phyloP scores from a whole-genome alignment of 805 yeast genomes.

The Lachancea quebecensis region DNA sequence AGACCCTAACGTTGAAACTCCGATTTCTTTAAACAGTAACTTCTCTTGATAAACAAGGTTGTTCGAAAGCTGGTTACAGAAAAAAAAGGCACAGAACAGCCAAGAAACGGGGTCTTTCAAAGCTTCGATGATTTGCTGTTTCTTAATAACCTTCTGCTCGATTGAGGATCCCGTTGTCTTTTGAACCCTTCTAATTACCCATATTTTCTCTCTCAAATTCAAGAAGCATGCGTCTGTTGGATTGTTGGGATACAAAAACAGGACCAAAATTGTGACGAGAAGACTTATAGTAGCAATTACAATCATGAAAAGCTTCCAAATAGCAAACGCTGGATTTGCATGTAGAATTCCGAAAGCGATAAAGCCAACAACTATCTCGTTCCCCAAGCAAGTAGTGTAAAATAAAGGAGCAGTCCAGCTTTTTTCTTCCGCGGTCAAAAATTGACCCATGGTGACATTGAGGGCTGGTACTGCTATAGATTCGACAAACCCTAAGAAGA shows the following conservation, averaged over 20 bases:
- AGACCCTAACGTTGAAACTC: conserved; percentile 39
- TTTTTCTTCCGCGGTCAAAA: conserved; percentile 41
- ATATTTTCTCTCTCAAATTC: conserved; percentile 42
- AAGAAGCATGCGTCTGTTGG: conserved; percentile 48
- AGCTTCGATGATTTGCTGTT: conserved; percentile 42
- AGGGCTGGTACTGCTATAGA: conserved; percentile 39
- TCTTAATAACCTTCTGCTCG: conserved; percentile 43
- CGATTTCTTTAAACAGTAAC: conserved; percentile 40
- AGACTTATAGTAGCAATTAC: conserved; percentile 52
- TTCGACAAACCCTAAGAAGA: conserved; percentile 47
- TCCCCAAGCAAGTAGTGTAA: conserved; percentile 45
- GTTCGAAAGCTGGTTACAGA: conserved; percentile 45
- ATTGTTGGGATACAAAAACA: conserved; percentile 46
- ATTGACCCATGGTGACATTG: conserved; percentile 44
- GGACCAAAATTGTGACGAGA: conserved; percentile 30
- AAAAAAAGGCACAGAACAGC: conserved; percentile 36
- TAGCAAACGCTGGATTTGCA: conserved; percentile 20
- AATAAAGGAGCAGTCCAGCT: conserved; percentile 49
- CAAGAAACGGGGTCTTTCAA: conserved; percentile 43
- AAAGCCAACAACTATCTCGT: conserved; percentile 46
- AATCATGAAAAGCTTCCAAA: conserved; percentile 52
- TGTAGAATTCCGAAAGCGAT: conserved; percentile 37
- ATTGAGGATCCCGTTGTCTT: conserved; percentile 35
- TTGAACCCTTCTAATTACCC: conserved; percentile 42
- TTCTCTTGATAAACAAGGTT: conserved; percentile 48